Base-by-base conservation (phyloP, 345 rosid species). In the Carallia pectinifolia region DNA sequence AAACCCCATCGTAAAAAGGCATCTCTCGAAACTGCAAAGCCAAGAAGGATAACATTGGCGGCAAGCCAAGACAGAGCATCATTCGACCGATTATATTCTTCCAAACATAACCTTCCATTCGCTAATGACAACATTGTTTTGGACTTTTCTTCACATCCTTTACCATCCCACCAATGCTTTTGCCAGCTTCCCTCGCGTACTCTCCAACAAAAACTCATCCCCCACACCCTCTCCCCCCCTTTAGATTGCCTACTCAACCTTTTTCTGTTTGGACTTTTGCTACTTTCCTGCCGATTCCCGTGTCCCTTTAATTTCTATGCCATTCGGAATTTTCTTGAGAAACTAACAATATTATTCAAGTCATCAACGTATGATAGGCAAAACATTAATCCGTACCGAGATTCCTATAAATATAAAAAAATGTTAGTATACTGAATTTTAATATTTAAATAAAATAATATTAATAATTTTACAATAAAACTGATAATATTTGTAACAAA, bases 21-120 rank as follows among this genome's bases (percentile, higher is more conserved):
- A 55, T 55, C 59, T 44, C 50, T 44, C 4, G 16, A 44, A 44
- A 44, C 50, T 55, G 9, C 59, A 55, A 55, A 23, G 33, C 30
- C 13, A 3, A 55, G 4, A 12, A 55, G 27, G 33, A 72, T 72
- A 70, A 73, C 23, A 23, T 54, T 27, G 30, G 67, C 60, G 66
- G 56, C 71, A 69, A 37, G 33, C 61, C 65, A 12, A 13, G 76
- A 19, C 66, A 56, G 71, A 47, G 77, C 50, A 70, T 71, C 75
- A 61, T 54, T 62, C 75, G 66, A 68, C 71, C 69, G 71, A 73
- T 83, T 80, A 86, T 81, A 86, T 88, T 89, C 88, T 81, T 82
- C 89, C 91, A 90, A 92, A 77, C 90, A 85, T 72, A 73, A 85
- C 85, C 87, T 83, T 89, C 93, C 93, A 92, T 81, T 83, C 74